These are phyloP conservation scores for Capronia americana DNA, from an alignment of 2,329 filamentous ascomycete species.

Conservation along the genomic window DNA sequence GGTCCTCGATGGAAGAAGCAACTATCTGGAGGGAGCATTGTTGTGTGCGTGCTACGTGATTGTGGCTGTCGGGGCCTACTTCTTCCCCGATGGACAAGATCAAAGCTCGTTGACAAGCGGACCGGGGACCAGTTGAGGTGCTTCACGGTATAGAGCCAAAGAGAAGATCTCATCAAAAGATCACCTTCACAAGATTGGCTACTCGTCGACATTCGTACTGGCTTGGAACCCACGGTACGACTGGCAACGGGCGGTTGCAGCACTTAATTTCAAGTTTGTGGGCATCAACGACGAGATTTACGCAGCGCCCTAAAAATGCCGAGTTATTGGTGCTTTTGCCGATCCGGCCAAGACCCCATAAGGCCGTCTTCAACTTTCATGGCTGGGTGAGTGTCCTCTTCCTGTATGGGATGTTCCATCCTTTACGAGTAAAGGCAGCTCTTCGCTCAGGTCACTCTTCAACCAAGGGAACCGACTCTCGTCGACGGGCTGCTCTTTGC, in stretches of 20 bases:
- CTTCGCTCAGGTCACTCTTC: not conserved
- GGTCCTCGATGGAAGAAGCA: slow-evolving; percentile 65
- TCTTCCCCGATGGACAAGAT: slow-evolving; percentile 38
- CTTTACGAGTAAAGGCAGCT: not conserved
- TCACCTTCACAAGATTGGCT: not conserved
- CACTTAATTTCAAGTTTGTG: not conserved
- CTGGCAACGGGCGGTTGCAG: not conserved
- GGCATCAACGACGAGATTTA: not conserved
- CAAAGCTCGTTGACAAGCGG: slow-evolving; percentile 36
- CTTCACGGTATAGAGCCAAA: not conserved
- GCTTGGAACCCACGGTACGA: not conserved
- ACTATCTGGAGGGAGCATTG: slow-evolving; percentile 67
- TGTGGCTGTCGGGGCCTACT: slow-evolving; percentile 59
- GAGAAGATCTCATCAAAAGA: not conserved
- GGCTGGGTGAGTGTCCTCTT: not conserved
- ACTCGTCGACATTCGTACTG: not conserved
- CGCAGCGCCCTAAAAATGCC: not conserved
- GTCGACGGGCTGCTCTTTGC: not conserved
- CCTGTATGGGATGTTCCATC: not conserved
- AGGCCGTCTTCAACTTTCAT: not conserved
- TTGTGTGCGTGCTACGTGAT: slow-evolving; percentile 67
- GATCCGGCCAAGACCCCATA: not conserved
- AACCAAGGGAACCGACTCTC: not conserved
- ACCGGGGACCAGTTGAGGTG: slow-evolving; percentile 4
- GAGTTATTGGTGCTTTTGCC: not conserved